Percentiles rank a stretch among this genome's conserved stretches.
phyloP scores from a whole-genome alignment of 768 basidiomycete genomes.

The Lactifluus echinatus region DNA sequence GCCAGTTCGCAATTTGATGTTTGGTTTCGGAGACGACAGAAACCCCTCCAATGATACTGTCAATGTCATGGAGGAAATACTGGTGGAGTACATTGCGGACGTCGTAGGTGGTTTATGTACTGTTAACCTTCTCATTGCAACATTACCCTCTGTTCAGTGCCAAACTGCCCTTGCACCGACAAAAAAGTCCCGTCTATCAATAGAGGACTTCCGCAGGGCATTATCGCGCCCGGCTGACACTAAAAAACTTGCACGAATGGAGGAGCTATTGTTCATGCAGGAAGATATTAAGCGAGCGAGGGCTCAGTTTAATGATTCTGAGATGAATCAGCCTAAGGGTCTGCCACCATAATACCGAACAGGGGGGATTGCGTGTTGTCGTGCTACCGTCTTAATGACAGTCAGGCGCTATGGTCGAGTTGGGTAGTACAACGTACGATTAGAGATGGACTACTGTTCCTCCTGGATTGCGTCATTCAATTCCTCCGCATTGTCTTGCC shows the following conservation, averaged over 20 bases:
- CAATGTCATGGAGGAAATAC: conserved; percentile 87
- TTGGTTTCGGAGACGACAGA: conserved; percentile 88
- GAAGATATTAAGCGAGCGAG: conserved; percentile 88
- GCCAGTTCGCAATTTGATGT: conserved; percentile 79
- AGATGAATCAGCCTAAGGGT: conserved; percentile 39
- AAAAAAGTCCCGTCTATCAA: conserved; percentile 65
- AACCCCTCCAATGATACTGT: conserved; percentile 84
- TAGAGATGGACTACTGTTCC: conserved; percentile 48
- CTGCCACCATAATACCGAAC: conserved; percentile 29
- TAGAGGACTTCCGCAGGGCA: conserved; percentile 77
- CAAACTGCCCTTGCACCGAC: conserved; percentile 62
- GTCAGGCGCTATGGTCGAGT: background rate
- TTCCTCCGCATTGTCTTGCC: conserved; percentile 26
- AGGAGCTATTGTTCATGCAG: conserved; percentile 88
- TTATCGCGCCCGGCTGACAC: conserved; percentile 81
- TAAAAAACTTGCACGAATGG: conserved; percentile 87
- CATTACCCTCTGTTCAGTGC: conserved; percentile 40
- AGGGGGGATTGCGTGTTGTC: conserved; percentile 7
- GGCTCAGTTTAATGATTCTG: conserved; percentile 61
- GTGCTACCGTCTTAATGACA: background rate
- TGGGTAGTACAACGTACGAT: conserved; percentile 1
- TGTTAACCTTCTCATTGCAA: conserved; percentile 1
- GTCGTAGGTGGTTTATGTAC: conserved; percentile 48
- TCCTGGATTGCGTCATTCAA: conserved; percentile 33
- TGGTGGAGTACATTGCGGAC: conserved; percentile 85